These are phyloP conservation scores for Datisca glomerata DNA, from an alignment of 306 rosid genomes.

Conservation along the genomic window DNA sequence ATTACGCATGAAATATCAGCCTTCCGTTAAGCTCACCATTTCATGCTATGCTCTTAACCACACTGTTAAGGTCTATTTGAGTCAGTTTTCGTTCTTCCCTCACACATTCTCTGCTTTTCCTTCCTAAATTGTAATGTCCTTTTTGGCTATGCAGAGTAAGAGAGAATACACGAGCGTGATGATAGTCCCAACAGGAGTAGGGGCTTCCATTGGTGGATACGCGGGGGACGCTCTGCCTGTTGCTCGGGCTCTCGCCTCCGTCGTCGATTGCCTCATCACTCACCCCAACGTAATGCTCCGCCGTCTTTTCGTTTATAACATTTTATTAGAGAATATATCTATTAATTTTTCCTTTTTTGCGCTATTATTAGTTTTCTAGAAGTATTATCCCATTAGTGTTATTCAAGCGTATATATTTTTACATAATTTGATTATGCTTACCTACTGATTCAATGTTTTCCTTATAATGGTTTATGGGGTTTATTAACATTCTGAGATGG, in stretches of 20 bases:
- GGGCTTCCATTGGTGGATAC: slow-evolving; percentile 82
- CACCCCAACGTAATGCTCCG: slow-evolving; percentile 54
- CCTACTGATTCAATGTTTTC: too few species aligned
- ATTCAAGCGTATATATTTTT: too few species aligned
- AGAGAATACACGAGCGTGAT: slow-evolving; percentile 74
- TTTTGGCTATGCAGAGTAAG: slow-evolving; percentile 29
- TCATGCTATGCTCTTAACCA: slow-evolving; percentile 25
- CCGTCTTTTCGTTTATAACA: background rate
- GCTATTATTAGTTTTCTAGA: too few species aligned
- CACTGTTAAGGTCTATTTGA: slow-evolving; percentile 37
- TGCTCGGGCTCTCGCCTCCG: slow-evolving; percentile 65
- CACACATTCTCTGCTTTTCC: background rate
- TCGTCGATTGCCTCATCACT: slow-evolving; percentile 77
- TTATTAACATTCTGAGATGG: too few species aligned
- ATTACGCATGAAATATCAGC: slow-evolving; percentile 6
- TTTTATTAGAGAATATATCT: background rate
- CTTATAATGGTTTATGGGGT: too few species aligned
- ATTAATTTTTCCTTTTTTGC: too few species aligned
- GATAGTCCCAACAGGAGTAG: slow-evolving; percentile 76
- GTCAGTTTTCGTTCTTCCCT: background rate
- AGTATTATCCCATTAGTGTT: too few species aligned
- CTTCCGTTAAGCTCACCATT: slow-evolving; percentile 11
- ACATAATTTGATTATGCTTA: too few species aligned
- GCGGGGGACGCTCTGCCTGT: slow-evolving; percentile 87
- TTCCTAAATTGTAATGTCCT: background rate